Conservation (phyloP, 1,284 basidiomycete species). For the Ceratobasidium sp. region DNA sequence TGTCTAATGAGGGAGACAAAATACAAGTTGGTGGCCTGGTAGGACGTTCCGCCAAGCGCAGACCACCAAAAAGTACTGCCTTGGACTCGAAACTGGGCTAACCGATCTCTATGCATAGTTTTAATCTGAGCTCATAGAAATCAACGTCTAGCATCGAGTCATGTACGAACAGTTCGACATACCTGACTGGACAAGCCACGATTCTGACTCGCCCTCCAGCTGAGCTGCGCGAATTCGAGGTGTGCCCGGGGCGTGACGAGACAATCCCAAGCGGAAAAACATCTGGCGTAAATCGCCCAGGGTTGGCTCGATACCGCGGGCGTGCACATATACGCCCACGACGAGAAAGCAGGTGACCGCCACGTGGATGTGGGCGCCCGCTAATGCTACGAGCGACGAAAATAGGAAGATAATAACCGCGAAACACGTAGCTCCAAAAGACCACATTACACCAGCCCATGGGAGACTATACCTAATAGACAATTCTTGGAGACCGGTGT, state of each 20-base stretch:
- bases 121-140: too few relatives aligned
- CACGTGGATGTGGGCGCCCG: constrained; percentile 12
- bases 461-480: constrained; percentile 35
- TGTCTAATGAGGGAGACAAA: too few relatives aligned
- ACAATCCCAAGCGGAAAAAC: neutral
- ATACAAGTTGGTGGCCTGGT: too few relatives aligned
- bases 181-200: too few relatives aligned
- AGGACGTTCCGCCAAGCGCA: too few relatives aligned
- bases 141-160: too few relatives aligned
- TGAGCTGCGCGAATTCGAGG: neutral
- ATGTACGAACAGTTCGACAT: too few relatives aligned
- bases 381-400: neutral
- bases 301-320: constrained; percentile 9
- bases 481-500: constrained; percentile 24
- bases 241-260: neutral
- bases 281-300: constrained; percentile 13
- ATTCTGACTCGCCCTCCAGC: too few relatives aligned
- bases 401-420: constrained; percentile 15
- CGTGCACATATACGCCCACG: constrained; percentile 32
- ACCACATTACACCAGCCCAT: constrained; percentile 42
- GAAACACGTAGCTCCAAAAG: constrained; percentile 29
- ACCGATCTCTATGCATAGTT: too few relatives aligned
- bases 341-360: constrained; percentile 22
- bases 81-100: too few relatives aligned
- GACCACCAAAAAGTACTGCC: too few relatives aligned